Percentiles rank a stretch among this genome's conserved stretches.
Conservation (phyloP, 2,329 filamentous ascomycete species). For the Fusarium veterinarium region DNA sequence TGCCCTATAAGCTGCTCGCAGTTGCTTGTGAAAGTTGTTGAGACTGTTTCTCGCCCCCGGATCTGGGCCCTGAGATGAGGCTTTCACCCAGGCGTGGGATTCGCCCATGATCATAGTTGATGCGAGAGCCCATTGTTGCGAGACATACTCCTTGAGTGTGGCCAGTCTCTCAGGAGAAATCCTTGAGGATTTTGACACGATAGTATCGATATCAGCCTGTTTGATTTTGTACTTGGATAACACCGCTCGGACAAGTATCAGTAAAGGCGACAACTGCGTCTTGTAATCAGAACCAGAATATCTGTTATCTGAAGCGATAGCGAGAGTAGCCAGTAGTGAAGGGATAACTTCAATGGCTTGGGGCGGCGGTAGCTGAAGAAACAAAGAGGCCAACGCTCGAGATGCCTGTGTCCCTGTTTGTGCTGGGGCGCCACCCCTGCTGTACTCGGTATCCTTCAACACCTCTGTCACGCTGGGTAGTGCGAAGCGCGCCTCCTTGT, state of each 20-base stretch:
- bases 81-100: constrained; percentile 38
- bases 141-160: constrained; percentile 44
- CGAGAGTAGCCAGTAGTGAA: constrained; percentile 49
- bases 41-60: constrained; percentile 1
- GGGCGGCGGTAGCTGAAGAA: constrained; percentile 45
- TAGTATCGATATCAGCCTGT: constrained; percentile 30
- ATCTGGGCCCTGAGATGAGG: constrained; percentile 3
- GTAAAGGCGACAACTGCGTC: constrained; percentile 44
- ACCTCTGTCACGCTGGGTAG: constrained; percentile 48
- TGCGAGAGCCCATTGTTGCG: constrained; percentile 45
- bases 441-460: constrained; percentile 28
- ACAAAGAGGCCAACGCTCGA: constrained; percentile 46
- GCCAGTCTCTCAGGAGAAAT: constrained; percentile 34
- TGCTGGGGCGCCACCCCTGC: neutral
- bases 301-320: constrained; percentile 47
- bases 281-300: constrained; percentile 17
- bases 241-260: constrained; percentile 44
- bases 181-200: constrained; percentile 28
- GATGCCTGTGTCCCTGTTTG: constrained; percentile 2
- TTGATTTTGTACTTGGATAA: constrained; percentile 34
- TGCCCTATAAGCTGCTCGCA: constrained; percentile 46
- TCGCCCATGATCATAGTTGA: constrained; percentile 40
- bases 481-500: constrained; percentile 42
- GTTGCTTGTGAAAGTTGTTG: constrained; percentile 45
- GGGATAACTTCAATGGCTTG: constrained; percentile 46